Evolutionary conservation across 129 eudicot species (phyloP).

Genomic region (Flaveria sonorensis): DNA sequence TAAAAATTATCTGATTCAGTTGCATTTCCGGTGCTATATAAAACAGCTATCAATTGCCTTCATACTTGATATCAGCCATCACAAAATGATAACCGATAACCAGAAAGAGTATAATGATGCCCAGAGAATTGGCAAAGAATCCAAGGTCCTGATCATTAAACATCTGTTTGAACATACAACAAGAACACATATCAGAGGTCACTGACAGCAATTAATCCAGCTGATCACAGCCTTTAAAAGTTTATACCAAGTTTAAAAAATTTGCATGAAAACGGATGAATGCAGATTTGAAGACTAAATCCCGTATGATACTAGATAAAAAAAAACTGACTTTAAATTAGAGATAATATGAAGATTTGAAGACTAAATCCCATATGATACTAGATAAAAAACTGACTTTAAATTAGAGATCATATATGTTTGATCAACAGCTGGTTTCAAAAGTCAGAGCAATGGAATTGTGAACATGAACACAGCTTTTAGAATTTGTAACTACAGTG

Average conservation of each 20-base stretch:
- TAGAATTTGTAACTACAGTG: neutral
- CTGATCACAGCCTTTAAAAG: neutral
- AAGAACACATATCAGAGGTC: constrained; percentile 16
- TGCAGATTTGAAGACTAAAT: constrained; percentile 1
- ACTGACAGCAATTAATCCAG: constrained; percentile 9
- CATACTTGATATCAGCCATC: constrained; percentile 77
- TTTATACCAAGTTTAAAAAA: neutral
- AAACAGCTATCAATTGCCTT: constrained; percentile 49
- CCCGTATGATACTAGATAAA: neutral
- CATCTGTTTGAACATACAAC: constrained; percentile 53
- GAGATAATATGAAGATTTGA: neutral
- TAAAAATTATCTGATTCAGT: neutral
- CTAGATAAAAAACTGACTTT: neutral
- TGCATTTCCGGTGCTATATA: constrained; percentile 22
- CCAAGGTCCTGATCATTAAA: constrained; percentile 89
- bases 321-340: neutral
- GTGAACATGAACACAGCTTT: neutral
- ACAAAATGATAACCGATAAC: constrained; percentile 83
- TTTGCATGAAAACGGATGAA: neutral
- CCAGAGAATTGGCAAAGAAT: constrained; percentile 80
- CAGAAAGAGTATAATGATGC: constrained; percentile 65
- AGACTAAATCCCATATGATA: neutral
- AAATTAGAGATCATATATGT: constrained; percentile 7
- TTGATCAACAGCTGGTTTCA: neutral
- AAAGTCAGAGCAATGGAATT: neutral